Conservation (phyloP, 176 grass and related monocot species). For the Saccharum officinarum region DNA sequence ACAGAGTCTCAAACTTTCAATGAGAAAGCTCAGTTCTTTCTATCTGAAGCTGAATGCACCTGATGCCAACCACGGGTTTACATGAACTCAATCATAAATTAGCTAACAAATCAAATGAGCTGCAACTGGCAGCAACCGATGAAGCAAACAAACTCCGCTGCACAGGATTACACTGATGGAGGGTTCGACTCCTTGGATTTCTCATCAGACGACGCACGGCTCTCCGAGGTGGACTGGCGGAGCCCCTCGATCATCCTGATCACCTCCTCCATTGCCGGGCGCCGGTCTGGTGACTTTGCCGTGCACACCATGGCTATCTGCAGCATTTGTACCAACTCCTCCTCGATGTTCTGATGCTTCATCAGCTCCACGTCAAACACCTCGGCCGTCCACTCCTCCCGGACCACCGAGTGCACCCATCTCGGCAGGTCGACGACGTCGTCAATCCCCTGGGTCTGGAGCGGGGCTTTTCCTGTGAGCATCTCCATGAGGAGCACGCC, state of each 20-base stretch:
- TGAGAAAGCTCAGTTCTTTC: constrained; percentile 17
- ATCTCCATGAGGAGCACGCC: constrained; percentile 91
- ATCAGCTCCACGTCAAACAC: constrained; percentile 87
- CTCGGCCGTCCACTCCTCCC: constrained; percentile 97
- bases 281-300: constrained; percentile 52
- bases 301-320: constrained; percentile 89
- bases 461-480: constrained; percentile 81
- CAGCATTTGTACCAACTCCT: constrained; percentile 92
- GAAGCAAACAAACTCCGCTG: neutral
- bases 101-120: constrained; percentile 38
- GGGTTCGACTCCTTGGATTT: constrained; percentile 55
- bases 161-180: constrained; percentile 15
- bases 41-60: constrained; percentile 14
- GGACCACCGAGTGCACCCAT: constrained; percentile 95
- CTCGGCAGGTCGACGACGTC: constrained; percentile 72
- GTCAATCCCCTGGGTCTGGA: constrained; percentile 84
- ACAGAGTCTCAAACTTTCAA: constrained; percentile 2
- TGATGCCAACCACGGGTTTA: constrained; percentile 23
- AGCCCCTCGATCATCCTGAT: constrained; percentile 87
- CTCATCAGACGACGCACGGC: constrained; percentile 60
- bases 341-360: constrained; percentile 64
- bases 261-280: constrained; percentile 79
- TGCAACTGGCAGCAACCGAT: neutral
- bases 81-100: constrained; percentile 33
- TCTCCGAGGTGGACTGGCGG: constrained; percentile 54